A percentile compares a stretch with the other conserved stretches of the same genome.
Conservation (phyloP, 768 basidiomycete genomes). For the Tricholoma sp. region DNA sequence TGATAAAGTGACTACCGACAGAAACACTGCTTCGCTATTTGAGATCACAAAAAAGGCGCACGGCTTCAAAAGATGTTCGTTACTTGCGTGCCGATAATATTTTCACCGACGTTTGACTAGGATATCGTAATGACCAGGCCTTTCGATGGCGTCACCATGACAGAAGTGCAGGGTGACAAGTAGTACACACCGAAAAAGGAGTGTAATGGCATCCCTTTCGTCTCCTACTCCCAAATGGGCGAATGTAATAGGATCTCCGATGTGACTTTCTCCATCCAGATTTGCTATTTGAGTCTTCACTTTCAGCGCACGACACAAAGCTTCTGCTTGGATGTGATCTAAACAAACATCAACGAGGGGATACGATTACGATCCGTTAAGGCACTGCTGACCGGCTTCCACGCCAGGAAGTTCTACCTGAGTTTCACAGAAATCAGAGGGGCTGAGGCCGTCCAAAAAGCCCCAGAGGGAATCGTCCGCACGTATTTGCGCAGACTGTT, state of each 20-base stretch:
- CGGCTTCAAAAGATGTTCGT: not conserved
- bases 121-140: conserved; percentile 86
- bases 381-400: conserved; percentile 56
- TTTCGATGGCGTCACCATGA: conserved; percentile 26
- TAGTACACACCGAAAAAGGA: not conserved
- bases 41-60: not conserved
- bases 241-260: not conserved
- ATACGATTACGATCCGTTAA: not conserved
- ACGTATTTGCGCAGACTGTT: conserved; percentile 54
- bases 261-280: not conserved
- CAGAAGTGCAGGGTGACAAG: too few relatives aligned
- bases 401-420: conserved; percentile 76
- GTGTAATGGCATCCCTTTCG: not conserved
- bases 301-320: conserved; percentile 62
- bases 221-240: not conserved
- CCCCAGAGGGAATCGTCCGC: conserved; percentile 74
- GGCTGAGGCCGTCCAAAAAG: conserved; percentile 50
- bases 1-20: not conserved
- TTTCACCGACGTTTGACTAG: conserved; percentile 23
- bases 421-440: conserved; percentile 66
- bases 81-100: not conserved
- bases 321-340: conserved; percentile 83
- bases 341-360: conserved; percentile 12
- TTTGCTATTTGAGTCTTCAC: conserved; percentile 33
- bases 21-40: too few relatives aligned